Percentiles rank a stretch among this genome's conserved stretches.
These are phyloP conservation scores for Boletellus dicymbophilus DNA, from an alignment of 1,284 basidiomycete species.

Conservation along the genomic window DNA sequence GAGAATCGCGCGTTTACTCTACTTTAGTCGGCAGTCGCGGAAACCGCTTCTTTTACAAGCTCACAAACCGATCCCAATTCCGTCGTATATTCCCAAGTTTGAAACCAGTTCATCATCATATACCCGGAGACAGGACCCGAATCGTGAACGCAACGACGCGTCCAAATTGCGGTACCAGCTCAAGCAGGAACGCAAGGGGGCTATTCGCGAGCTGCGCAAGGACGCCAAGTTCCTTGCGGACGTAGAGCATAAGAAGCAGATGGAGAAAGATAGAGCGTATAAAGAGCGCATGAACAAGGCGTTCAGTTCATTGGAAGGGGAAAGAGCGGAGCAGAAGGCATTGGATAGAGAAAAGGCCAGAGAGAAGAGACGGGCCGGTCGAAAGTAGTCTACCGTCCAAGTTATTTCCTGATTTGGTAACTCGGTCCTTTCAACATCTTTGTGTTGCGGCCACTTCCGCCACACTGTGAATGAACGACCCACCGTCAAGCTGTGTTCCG, in stretches of 20 bases:
- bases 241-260: slow-evolving; percentile 83
- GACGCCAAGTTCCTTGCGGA: slow-evolving; percentile 93
- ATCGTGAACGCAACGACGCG: slow-evolving; percentile 87
- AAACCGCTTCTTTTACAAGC: slow-evolving; percentile 86
- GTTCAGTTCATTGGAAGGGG: slow-evolving; percentile 81
- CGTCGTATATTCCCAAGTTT: slow-evolving; percentile 93
- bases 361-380: slow-evolving; percentile 76
- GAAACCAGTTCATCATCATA: slow-evolving; percentile 83
- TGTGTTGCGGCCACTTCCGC: not conserved
- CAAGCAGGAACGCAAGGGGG: slow-evolving; percentile 97
- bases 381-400: slow-evolving; percentile 51
- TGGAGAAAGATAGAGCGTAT: slow-evolving; percentile 82
- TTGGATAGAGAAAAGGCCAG: slow-evolving; percentile 82
- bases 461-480: slow-evolving; percentile 21
- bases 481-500: slow-evolving; percentile 33
- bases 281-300: slow-evolving; percentile 82
- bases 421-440: not conserved
- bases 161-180: slow-evolving; percentile 87
- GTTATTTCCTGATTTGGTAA: slow-evolving; percentile 12
- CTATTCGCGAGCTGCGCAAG: slow-evolving; percentile 94
- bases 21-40: slow-evolving; percentile 73
- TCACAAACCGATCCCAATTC: slow-evolving; percentile 96
- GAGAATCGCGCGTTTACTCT: slow-evolving; percentile 63
- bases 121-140: slow-evolving; percentile 86
- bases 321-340: slow-evolving; percentile 94